These are phyloP conservation scores for Rhinocladiella similis DNA, from an alignment of 2,329 filamentous ascomycete genomes.

Conservation along the genomic window DNA sequence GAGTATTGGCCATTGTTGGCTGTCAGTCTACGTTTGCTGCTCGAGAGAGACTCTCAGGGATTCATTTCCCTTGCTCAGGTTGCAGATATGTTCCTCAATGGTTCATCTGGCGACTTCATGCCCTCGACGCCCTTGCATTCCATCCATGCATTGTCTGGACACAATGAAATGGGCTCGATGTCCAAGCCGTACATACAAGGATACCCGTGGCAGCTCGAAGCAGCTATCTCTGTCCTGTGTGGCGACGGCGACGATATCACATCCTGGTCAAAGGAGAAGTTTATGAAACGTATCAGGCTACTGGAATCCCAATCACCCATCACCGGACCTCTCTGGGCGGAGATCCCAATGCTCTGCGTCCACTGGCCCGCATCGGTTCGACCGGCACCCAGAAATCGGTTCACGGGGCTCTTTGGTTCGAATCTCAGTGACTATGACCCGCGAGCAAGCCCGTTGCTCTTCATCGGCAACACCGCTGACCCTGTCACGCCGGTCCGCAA, in stretches of 20 bases:
- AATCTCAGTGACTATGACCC: slow-evolving; percentile 27
- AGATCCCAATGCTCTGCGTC: slow-evolving; percentile 37
- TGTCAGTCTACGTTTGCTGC: slow-evolving; percentile 38
- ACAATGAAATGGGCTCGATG: too few relatives aligned
- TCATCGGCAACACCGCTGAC: slow-evolving; percentile 58
- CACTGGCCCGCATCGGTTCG: slow-evolving; percentile 35
- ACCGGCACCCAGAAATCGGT: slow-evolving; percentile 36
- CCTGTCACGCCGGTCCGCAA: slow-evolving; percentile 58
- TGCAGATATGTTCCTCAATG: background rate
- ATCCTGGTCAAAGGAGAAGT: slow-evolving; percentile 21
- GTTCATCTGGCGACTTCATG: background rate
- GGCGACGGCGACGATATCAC: slow-evolving; percentile 30
- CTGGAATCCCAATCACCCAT: slow-evolving; percentile 25
- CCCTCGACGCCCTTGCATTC: too few relatives aligned
- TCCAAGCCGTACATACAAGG: slow-evolving; percentile 1
- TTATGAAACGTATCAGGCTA: slow-evolving; percentile 13
- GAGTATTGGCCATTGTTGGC: slow-evolving; percentile 39
- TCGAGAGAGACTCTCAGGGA: slow-evolving; percentile 33
- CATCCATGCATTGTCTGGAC: too few relatives aligned
- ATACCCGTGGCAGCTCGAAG: slow-evolving; percentile 25
- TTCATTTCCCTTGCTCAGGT: background rate
- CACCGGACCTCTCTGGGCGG: slow-evolving; percentile 37
- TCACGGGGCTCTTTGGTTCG: slow-evolving; percentile 34
- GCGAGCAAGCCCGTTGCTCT: slow-evolving; percentile 52
- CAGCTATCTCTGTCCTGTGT: slow-evolving; percentile 25